Base-by-base conservation (phyloP, 2,329 filamentous ascomycete genomes). In the Paradendryphiella salina region DNA sequence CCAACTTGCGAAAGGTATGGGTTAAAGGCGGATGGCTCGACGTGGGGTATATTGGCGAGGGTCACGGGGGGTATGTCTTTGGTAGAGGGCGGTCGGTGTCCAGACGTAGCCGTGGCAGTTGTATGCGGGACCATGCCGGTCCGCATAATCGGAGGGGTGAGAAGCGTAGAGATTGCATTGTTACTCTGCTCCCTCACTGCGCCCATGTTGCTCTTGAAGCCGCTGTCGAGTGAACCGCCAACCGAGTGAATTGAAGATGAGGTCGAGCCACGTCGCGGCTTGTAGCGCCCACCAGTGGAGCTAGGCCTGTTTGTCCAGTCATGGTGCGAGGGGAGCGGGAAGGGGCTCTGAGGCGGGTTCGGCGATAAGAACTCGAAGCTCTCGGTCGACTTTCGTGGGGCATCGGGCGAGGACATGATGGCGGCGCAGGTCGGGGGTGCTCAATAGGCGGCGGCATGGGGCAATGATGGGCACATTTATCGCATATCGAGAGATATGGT, bases 121-220 rank as follows among this genome's bases (percentile, higher is more conserved):
- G 87, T 87, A 72, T 95, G 88, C 17, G 92, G 88, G 46, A 91
- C 80, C 41, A 96, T 82, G 49, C 93, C 92, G 2, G 92, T 96
- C 58, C 93, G 85, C 50, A 95, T 85, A 60, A 96, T 96, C 3
- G 93, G 90, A 21, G 90, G 87, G 67, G 96, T 89, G 3, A 97
- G 82, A n/a, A 97, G 81, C 1, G 90, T 96, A 7, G 92, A 96
- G 63, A 97, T 97, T 55, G 94, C 91, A 82, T 96, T 96, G 64
- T 92, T 89, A 9, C 87, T 85, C n/a, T 85, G 84, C 73, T 96
- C 91, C 42, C 77, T 80, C 63, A 86, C 79, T 13, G 86, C 80
- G 53, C 80, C 75, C 52, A 79, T 76, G 77, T 82, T 74, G 79
- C 75, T 74, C 54, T 80, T 72, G 72, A 82, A 76, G n/a, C 84